Evolutionary conservation across 2,329 filamentous ascomycete species (phyloP).

Genomic region (Colletotrichum neosansevieriae): DNA sequence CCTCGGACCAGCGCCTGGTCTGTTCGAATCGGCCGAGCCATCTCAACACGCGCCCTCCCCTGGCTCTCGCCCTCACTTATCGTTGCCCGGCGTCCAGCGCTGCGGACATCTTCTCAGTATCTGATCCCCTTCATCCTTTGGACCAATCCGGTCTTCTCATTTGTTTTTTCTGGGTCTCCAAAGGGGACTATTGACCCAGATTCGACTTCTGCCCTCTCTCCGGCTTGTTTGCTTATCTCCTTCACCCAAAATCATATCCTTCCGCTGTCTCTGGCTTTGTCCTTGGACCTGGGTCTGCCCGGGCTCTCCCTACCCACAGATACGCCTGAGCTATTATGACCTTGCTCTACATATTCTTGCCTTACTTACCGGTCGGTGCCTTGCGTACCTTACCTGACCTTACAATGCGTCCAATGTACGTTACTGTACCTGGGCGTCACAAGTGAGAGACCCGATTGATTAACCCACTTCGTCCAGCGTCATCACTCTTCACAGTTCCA

Average conservation of each 20-base stretch:
- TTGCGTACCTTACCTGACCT: not conserved
- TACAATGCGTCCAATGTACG: not conserved
- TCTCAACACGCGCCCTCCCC: constrained; percentile 16
- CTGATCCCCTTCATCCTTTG: not conserved
- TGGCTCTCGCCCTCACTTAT: not conserved
- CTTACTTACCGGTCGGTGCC: constrained; percentile 14
- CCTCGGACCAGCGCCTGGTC: constrained; percentile 30
- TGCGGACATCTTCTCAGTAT: not conserved
- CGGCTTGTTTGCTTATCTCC: constrained; percentile 8
- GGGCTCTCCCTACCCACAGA: constrained; percentile 29
- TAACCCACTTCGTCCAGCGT: constrained; percentile 18
- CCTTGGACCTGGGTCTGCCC: constrained; percentile 27
- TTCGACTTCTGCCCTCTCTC: constrained; percentile 6
- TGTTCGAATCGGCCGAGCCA: constrained; percentile 29
- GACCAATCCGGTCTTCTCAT: constrained; percentile 6
- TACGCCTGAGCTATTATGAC: constrained; percentile 27
- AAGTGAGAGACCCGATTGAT: constrained; percentile 12
- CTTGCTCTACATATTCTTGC: constrained; percentile 13
- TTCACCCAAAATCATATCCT: not conserved
- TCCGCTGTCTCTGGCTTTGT: not conserved
- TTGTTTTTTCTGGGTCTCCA: constrained; percentile 7
- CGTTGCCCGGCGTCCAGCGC: constrained; percentile 10
- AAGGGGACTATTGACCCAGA: constrained; percentile 7
- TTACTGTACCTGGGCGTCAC: not conserved
- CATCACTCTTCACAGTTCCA: constrained; percentile 19